Conservation (phyloP, 1,284 basidiomycete genomes). For the Xanthoconium separans region DNA sequence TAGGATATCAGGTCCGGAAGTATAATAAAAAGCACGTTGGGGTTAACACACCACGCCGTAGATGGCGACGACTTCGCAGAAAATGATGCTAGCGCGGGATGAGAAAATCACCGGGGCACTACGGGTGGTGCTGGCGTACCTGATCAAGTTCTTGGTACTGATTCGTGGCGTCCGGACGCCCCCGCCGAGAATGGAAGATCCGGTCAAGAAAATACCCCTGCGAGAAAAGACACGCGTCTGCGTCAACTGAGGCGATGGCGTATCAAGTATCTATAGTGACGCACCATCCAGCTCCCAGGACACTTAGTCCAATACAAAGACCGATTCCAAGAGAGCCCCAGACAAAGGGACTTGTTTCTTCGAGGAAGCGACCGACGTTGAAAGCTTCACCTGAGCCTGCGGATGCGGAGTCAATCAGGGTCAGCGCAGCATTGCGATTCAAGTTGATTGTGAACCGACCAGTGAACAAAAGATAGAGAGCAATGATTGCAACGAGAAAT, state of each 20-base stretch:
- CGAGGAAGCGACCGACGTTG: conserved; percentile 90
- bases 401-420: conserved; percentile 31
- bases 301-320: conserved; percentile 91
- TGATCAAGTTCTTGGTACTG: conserved; percentile 96
- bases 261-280: conserved; percentile 29
- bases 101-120: not conserved
- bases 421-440: not conserved
- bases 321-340: conserved; percentile 93
- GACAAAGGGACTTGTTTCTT: conserved; percentile 90
- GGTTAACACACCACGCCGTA: conserved; percentile 82
- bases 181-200: conserved; percentile 92
- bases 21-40: not conserved
- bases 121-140: conserved; percentile 44
- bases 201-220: conserved; percentile 98
- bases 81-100: conserved; percentile 76
- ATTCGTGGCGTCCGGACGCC: conserved; percentile 95
- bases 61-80: conserved; percentile 98
- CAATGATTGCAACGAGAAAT: too few relatives aligned
- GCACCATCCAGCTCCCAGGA: conserved; percentile 94
- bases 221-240: conserved; percentile 4
- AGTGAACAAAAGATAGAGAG: too few relatives aligned
- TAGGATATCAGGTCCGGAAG: not conserved
- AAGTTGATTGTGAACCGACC: not conserved
- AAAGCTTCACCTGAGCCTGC: conserved; percentile 81
- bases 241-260: not conserved